Base-by-base conservation (phyloP, 495 filamentous ascomycete species). In the Pyronema domesticum region DNA sequence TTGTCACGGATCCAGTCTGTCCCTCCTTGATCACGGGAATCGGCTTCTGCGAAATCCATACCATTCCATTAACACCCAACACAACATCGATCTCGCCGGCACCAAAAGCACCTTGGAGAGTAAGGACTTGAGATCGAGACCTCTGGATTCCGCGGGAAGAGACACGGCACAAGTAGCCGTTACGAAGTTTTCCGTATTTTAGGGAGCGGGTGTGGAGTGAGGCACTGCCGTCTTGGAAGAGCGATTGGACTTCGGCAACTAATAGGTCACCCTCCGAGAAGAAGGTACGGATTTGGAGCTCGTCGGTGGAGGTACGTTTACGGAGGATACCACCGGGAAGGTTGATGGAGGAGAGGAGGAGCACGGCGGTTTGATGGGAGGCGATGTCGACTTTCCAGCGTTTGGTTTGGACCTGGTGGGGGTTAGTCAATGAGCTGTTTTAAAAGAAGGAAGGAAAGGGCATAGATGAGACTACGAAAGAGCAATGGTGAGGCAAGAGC, bases 381-480 rank as follows among this genome's bases (percentile, higher is more conserved):
- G 83, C 82, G 45, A 98, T 81, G 65, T 98, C 93, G 57, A 96
- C 89, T 57, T 82, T 84, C 91, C 91, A 98, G 30, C 89, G 81
- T 66, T 80, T 79, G 6, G 81, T 77, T 63, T 94, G 87, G 13
- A 96, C 91, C 59, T 61, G 40, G n/a, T 2, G 45, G 45, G n/a
- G 45, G 45, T 23, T n/a, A 17, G 39, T 30, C 23, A 30, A 5
- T 1, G 23, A 30, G 5, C 23, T 30, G 23, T 5, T 1, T 30
- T 30, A 5, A 10, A 23, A 47, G 3, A 10, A 19, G 45, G 17
- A 30, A 30, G 1, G 5, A 30, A 30, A 30, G 23, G 23, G 23
- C 2, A 30, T 30, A 30, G 23, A 30, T 30, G 5, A 30, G 23
- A 30, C 1, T 30, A 5, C 23, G 23, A 5, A 30, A 5, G 23